These are phyloP conservation scores for Syzygium aromaticum DNA, from an alignment of 345 rosid genomes.

Conservation along the genomic window DNA sequence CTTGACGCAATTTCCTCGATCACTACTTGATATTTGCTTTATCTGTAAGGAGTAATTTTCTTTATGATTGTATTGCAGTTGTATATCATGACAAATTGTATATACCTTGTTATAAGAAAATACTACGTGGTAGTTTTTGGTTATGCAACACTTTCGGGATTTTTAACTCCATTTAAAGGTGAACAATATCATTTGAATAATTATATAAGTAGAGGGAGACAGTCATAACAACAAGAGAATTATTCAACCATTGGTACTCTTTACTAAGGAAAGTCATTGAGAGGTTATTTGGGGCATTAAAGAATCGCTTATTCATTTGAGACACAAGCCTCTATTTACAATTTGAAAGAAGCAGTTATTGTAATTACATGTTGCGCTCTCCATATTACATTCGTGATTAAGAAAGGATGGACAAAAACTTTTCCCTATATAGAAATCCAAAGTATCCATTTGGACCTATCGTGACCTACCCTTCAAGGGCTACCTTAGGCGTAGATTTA, in stretches of 20 bases:
- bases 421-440: not conserved
- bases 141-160: not conserved
- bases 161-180: not conserved
- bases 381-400: not conserved
- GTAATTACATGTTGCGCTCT: not conserved
- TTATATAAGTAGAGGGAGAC: not conserved
- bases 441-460: not conserved
- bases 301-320: not conserved
- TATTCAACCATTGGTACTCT: not conserved
- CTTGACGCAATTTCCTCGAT: too few species aligned
- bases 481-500: too few species aligned
- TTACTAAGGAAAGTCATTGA: not conserved
- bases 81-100: not conserved
- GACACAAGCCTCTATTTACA: not conserved
- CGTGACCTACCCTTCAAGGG: too few species aligned
- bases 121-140: not conserved
- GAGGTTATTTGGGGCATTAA: not conserved
- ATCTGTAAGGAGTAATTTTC: not conserved
- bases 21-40: not conserved
- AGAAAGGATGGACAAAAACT: not conserved
- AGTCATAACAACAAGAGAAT: rapidly evolving
- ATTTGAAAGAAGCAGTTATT: not conserved
- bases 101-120: not conserved
- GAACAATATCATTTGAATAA: not conserved
- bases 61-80: not conserved